These are phyloP conservation scores for Chloranthus sessilifolius DNA, from an alignment of 164 flowering plant species.

Conservation along the genomic window DNA sequence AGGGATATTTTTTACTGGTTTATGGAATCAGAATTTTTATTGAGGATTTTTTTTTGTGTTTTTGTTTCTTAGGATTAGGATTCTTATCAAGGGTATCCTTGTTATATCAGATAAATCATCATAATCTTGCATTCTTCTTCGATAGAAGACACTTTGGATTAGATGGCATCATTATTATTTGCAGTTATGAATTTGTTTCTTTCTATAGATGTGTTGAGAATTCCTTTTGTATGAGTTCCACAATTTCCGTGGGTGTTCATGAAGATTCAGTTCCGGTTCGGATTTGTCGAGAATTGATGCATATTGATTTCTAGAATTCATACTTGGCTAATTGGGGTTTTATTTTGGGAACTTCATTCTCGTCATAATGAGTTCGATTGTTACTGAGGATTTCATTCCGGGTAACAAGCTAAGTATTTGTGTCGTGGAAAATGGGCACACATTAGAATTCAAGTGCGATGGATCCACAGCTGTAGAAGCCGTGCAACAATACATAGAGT, in stretches of 20 bases:
- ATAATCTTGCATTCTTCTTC: neutral
- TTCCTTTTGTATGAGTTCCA: neutral
- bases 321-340: slow-evolving; percentile 4
- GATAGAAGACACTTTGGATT: neutral
- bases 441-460: slow-evolving; percentile 67
- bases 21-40: neutral
- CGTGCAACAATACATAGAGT: slow-evolving; percentile 63
- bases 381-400: slow-evolving; percentile 29
- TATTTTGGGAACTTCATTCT: slow-evolving; percentile 18
- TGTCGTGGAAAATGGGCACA: slow-evolving; percentile 86
- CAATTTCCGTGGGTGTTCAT: slow-evolving; percentile 3
- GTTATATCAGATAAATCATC: neutral
- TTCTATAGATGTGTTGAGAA: too few relatives aligned
- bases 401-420: slow-evolving; percentile 64
- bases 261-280: slow-evolving; percentile 3
- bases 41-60: slow-evolving; percentile 4
- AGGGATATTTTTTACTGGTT: slow-evolving; percentile 1
- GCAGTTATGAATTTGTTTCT: too few relatives aligned
- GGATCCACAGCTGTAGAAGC: slow-evolving; percentile 60
- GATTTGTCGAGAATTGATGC: neutral
- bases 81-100: neutral
- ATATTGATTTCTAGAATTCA: slow-evolving; percentile 2
- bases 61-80: slow-evolving; percentile 4
- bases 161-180: too few relatives aligned
- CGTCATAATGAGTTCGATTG: slow-evolving; percentile 59